Evolutionary conservation across 176 grass and related monocot species (phyloP).

Genomic region (Zizania latifolia): DNA sequence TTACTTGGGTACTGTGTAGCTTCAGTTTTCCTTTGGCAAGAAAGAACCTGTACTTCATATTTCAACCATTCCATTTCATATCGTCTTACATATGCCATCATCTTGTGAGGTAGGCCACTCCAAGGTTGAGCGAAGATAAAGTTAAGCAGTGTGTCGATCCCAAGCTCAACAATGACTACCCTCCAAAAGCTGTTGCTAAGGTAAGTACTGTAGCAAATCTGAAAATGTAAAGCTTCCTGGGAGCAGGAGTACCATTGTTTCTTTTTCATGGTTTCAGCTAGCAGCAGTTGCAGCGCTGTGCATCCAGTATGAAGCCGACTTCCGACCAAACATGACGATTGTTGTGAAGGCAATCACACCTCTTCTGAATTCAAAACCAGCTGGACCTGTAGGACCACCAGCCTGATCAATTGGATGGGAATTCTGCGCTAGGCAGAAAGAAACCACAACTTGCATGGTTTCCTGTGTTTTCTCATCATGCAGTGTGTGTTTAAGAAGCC

Average conservation of each 20-base stretch:
- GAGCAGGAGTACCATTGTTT: background rate
- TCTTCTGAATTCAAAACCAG: constrained; percentile 60
- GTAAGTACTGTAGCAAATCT: constrained; percentile 27
- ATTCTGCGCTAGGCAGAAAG: background rate
- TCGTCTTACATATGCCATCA: background rate
- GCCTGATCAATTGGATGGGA: constrained; percentile 27
- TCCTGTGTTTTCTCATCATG: background rate
- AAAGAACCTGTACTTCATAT: background rate
- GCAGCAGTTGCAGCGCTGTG: constrained; percentile 76
- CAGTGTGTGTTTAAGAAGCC: background rate
- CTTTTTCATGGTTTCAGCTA: constrained; percentile 35
- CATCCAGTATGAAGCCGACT: constrained; percentile 76
- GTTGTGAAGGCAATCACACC: constrained; percentile 80
- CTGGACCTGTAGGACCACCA: constrained; percentile 6
- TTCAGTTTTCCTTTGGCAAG: background rate
- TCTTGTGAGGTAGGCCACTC: constrained; percentile 58
- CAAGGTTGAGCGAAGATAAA: constrained; percentile 87
- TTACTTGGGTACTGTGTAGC: constrained; percentile 51
- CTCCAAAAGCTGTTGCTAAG: constrained; percentile 88
- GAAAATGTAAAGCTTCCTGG: background rate
- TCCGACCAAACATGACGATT: constrained; percentile 91
- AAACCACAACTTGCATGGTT: constrained; percentile 11
- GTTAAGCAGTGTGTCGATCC: constrained; percentile 89
- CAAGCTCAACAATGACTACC: constrained; percentile 75
- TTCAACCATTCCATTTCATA: background rate